Percentiles rank a stretch among this genome's conserved stretches.
Evolutionary conservation across 768 basidiomycete genomes (phyloP).

Genomic region (Cantharellus anzutake): DNA sequence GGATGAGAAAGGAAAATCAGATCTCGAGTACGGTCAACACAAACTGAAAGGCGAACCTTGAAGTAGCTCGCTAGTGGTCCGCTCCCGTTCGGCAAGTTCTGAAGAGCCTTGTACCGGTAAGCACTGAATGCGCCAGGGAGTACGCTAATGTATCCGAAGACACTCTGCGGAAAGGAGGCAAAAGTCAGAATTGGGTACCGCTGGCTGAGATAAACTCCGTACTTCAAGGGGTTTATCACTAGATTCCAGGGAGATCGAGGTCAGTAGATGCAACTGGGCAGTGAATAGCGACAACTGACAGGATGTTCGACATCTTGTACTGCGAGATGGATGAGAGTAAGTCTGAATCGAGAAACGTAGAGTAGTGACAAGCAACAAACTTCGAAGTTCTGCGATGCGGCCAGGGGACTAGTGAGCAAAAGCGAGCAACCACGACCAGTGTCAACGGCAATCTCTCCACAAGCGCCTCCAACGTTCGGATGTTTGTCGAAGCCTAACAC

Average conservation of each 20-base stretch:
- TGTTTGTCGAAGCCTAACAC: conserved; percentile 52
- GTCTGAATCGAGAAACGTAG: neutral
- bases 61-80: conserved; percentile 26
- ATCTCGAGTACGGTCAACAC: neutral
- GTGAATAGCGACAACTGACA: conserved; percentile 15
- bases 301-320: conserved; percentile 93
- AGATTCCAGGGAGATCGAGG: neutral
- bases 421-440: conserved; percentile 53
- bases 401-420: conserved; percentile 53
- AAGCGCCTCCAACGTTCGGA: conserved; percentile 77
- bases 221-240: conserved; percentile 82
- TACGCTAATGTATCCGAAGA: conserved; percentile 23
- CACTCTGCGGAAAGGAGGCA: neutral
- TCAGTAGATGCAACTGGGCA: neutral
- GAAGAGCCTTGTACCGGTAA: conserved; percentile 17
- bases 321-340: conserved; percentile 12
- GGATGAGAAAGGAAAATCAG: conserved; percentile 32
- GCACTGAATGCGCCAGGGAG: conserved; percentile 24
- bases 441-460: conserved; percentile 86
- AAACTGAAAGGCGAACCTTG: conserved; percentile 13
- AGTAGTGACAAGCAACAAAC: conserved; percentile 16
- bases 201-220: conserved; percentile 11
- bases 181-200: neutral
- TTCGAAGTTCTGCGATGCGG: conserved; percentile 94
- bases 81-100: conserved; percentile 22